These are phyloP conservation scores for Neopestalotiopsis rosae DNA, from an alignment of 2,329 filamentous ascomycete species.

Conservation along the genomic window DNA sequence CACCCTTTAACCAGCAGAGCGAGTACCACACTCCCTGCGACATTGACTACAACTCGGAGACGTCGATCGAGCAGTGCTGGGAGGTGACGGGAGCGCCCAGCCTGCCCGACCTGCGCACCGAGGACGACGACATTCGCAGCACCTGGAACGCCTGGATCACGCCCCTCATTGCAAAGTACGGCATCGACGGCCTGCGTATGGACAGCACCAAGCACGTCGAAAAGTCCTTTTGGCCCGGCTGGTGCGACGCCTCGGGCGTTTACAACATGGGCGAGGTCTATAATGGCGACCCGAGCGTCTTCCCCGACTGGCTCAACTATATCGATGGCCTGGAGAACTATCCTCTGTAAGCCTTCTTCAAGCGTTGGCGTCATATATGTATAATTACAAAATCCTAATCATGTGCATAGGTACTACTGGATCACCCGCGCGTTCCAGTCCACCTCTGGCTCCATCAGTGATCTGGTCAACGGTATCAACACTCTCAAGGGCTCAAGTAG, in stretches of 20 bases:
- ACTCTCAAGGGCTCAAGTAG: conserved; percentile 25
- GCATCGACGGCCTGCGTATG: conserved; percentile 56
- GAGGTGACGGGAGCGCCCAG: conserved; percentile 52
- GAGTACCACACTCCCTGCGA: conserved; percentile 64
- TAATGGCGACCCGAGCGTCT: conserved; percentile 49
- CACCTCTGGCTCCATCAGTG: conserved; percentile 35
- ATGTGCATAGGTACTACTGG: conserved; percentile 43
- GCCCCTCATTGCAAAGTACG: conserved; percentile 54
- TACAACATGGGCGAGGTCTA: conserved; percentile 57
- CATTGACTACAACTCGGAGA: conserved; percentile 53
- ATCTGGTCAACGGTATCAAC: conserved; percentile 40
- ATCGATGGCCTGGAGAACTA: conserved; percentile 58
- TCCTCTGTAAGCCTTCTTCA: conserved; percentile 42
- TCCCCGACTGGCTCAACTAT: conserved; percentile 50
- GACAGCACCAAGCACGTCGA: conserved; percentile 56
- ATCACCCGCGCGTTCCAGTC: conserved; percentile 42
- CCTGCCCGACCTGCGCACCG: conserved; percentile 52
- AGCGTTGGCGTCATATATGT: background rate
- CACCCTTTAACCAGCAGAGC: conserved; percentile 57
- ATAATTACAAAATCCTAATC: background rate
- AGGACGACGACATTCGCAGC: conserved; percentile 45
- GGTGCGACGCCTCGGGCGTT: conserved; percentile 50
- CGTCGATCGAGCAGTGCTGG: conserved; percentile 50
- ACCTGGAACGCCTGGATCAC: conserved; percentile 55
- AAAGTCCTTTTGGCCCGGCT: conserved; percentile 52